Evolutionary conservation across 2,329 filamentous ascomycete species (phyloP), one percentile per base, ranked within the genome.

Genomic region (Aspergillus nomiae): DNA sequence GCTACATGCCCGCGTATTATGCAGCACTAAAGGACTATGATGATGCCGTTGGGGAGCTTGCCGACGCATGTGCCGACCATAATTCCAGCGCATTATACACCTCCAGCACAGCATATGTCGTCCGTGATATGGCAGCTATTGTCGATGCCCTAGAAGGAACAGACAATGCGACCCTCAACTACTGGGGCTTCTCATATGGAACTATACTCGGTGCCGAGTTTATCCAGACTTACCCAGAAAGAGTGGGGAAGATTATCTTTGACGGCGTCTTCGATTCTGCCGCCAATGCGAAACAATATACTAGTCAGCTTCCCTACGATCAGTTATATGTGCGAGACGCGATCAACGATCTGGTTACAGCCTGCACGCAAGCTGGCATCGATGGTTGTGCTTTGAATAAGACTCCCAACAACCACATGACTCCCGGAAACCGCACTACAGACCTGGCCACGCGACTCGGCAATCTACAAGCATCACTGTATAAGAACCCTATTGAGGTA

Each of bases 261-360:
- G 60, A 62, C 4, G 60, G 60, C 0, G 50, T 62, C 0, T 62
- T 62, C 19, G 56, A 59, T 32, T 19, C 60, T 2, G 30, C 36
- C 30, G 60, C 56, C 2, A 62, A 62, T 24, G 28, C 60, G 8
- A 21, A 51, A 21, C 2, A 24, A 14, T 62, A 62, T 19, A 59
- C 38, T 3, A 50, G 50, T 12, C 60, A 62, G 32, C 56, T 62
- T 8, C 60, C 60, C 8, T 38, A 58, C 8, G 60, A 62, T 12
- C 21, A 62, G n/a, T 19, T 62, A 2, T 56, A n/a, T 16, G 56
- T 62, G 21, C 48, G 38, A 2, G 56, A 62, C 14, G 19, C 60
- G 1, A 48, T 62, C 21, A 28, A 24, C 91, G 68, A 96, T 95
- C 78, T 96, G 92, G 79, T 96, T 95, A 80, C 46, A 30, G 19